Percentiles rank a stretch among this genome's conserved stretches.
Evolutionary conservation across 2,329 filamentous ascomycete species (phyloP).

Genomic region (Cercospora sesami): DNA sequence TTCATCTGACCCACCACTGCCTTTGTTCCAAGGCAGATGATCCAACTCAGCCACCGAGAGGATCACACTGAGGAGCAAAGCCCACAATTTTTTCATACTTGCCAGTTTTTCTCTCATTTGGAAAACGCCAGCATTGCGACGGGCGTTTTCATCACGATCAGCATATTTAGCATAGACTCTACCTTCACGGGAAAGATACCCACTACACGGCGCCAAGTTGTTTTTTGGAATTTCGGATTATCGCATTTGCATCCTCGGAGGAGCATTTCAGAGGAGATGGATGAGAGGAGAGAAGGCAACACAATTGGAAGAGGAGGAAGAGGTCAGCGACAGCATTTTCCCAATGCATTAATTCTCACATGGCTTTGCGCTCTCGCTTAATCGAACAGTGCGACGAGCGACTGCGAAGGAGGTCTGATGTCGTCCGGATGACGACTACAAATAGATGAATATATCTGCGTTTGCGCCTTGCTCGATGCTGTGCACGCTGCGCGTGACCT

Average conservation of each 20-base stretch:
- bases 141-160: slow-evolving; percentile 19
- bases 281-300: neutral
- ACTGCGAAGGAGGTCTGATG: slow-evolving; percentile 2
- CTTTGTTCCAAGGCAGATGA: slow-evolving; percentile 30
- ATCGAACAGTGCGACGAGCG: neutral
- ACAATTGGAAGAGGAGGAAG: neutral
- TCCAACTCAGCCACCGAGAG: slow-evolving; percentile 23
- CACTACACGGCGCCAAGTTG: slow-evolving; percentile 2
- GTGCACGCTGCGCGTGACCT: neutral
- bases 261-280: neutral
- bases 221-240: neutral
- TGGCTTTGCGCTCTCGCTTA: slow-evolving; percentile 1
- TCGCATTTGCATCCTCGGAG: neutral
- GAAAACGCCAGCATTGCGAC: slow-evolving; percentile 28
- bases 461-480: slow-evolving; percentile 1
- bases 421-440: slow-evolving; percentile 3
- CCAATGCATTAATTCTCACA: neutral
- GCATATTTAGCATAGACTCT: slow-evolving; percentile 27
- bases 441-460: slow-evolving; percentile 6
- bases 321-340: slow-evolving; percentile 1
- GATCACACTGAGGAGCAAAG: slow-evolving; percentile 21
- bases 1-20: slow-evolving; percentile 23
- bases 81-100: slow-evolving; percentile 20
- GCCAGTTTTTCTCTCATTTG: slow-evolving; percentile 18
- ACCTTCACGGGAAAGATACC: slow-evolving; percentile 28